These are phyloP conservation scores for Dothideomycetes sp. DNA, from an alignment of 2,329 filamentous ascomycete species.

Conservation along the genomic window DNA sequence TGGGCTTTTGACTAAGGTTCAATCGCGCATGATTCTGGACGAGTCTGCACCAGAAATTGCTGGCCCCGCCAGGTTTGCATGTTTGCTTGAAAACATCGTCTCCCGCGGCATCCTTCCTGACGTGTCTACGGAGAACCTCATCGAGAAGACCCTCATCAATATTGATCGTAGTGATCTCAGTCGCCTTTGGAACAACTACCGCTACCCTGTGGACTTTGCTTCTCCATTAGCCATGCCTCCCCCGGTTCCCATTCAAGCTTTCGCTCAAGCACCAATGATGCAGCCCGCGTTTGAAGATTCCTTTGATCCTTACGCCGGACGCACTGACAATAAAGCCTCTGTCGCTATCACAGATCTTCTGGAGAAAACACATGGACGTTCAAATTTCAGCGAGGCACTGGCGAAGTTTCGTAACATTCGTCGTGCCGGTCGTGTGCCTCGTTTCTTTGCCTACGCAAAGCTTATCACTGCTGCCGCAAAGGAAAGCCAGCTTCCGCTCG, in stretches of 20 bases:
- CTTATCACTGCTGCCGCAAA: conserved; percentile 87
- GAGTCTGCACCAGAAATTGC: conserved; percentile 45
- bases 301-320: conserved; percentile 83
- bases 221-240: conserved; percentile 44
- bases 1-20: conserved; percentile 52
- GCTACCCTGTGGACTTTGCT: conserved; percentile 36
- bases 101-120: conserved; percentile 46
- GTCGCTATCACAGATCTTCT: conserved; percentile 82
- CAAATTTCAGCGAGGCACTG: conserved; percentile 66
- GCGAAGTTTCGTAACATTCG: conserved; percentile 86
- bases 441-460: conserved; percentile 96
- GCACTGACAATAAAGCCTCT: conserved; percentile 88
- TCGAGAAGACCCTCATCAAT: conserved; percentile 50
- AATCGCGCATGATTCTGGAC: conserved; percentile 41
- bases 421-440: conserved; percentile 78
- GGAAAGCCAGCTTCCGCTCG: conserved; percentile 69
- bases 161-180: conserved; percentile 41
- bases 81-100: conserved; percentile 51
- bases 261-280: conserved; percentile 30
- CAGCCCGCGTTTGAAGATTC: conserved; percentile 64
- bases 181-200: conserved; percentile 51
- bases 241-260: conserved; percentile 37
- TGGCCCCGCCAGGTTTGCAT: conserved; percentile 51
- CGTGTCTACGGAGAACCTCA: conserved; percentile 45
- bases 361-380: conserved; percentile 67